phyloP scores from a whole-genome alignment of 2,329 filamentous ascomycete species.

The Raffaelea ambrosiae region DNA sequence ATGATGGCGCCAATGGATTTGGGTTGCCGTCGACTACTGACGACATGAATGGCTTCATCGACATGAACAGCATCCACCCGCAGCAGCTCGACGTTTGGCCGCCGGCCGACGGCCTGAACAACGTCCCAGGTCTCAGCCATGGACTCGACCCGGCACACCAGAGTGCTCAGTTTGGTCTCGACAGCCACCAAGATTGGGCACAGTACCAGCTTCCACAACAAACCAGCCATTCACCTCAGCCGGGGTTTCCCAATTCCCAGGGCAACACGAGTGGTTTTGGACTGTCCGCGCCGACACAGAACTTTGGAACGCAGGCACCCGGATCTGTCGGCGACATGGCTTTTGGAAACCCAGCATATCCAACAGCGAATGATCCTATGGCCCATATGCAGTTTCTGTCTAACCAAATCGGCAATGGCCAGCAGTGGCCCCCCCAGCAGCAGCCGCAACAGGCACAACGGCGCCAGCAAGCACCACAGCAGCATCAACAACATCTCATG shows the following conservation, averaged over 20 bases:
- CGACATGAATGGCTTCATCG: conserved; percentile 7
- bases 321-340: background rate
- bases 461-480: background rate
- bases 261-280: background rate
- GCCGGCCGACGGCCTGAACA: background rate
- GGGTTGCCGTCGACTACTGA: conserved; percentile 4
- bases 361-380: background rate
- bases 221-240: background rate
- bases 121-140: background rate
- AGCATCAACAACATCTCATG: background rate
- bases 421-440: conserved; percentile 8
- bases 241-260: background rate
- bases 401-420: background rate
- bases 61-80: conserved; percentile 8
- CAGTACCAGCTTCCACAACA: conserved; percentile 1
- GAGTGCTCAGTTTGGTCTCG: background rate
- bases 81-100: conserved; percentile 10
- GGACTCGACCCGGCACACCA: background rate
- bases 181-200: conserved; percentile 4
- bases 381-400: conserved; percentile 2
- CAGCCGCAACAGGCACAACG: conserved; percentile 2
- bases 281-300: background rate
- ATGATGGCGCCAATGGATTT: conserved; percentile 8
- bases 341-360: conserved; percentile 4
- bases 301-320: conserved; percentile 1